Base-by-base conservation (phyloP, 163 green algal genomes). In the Chlorella variabilis region DNA sequence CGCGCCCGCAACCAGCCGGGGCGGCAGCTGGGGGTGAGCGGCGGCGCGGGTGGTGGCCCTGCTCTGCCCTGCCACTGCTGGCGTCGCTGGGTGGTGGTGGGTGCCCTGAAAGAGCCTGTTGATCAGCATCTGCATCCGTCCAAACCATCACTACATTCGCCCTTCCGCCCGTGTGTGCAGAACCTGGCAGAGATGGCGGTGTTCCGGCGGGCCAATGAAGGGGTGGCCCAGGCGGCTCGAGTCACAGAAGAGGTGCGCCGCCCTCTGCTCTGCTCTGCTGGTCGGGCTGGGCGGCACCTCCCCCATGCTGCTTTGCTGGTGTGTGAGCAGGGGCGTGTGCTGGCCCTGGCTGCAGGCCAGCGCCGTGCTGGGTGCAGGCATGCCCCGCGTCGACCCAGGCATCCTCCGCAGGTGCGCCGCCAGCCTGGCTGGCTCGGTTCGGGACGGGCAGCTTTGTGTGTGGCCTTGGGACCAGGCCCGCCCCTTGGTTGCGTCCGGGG, bases 141-240 rank as follows among this genome's bases (percentile, higher is more conserved):
- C n/a, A n/a, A n/a, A n/a, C n/a, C n/a, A n/a, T n/a, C n/a, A n/a
- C n/a, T n/a, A n/a, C n/a, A n/a, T n/a, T n/a, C n/a, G n/a, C n/a
- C n/a, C n/a, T n/a, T n/a, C n/a, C n/a, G n/a, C n/a, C n/a, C n/a
- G n/a, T n/a, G n/a, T n/a, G 51, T n/a, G 33, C 48, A 77, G 69
- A 77, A 77, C 51, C 23, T 77, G 31, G 48, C 49, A 2, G 69
- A 77, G 31, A 62, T 77, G 69, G 48, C 48, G 18, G 69, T 77
- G 45, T 77, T 77, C 69, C 31, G 69, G 45, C 69, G 69, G 2
- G 69, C 69, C 45, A 77, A 77, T 36, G 69, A 77, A 23, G 48
- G 69, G 45, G 51, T 77, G 27, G 69, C 69, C 2, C 27, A 77
- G 48, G 69, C 69, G 20, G 69, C 69, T 0, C 69, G 69, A 0